Evolutionary conservation across 2,329 filamentous ascomycete species (phyloP).

Genomic region (Trematosphaeria pertusa): DNA sequence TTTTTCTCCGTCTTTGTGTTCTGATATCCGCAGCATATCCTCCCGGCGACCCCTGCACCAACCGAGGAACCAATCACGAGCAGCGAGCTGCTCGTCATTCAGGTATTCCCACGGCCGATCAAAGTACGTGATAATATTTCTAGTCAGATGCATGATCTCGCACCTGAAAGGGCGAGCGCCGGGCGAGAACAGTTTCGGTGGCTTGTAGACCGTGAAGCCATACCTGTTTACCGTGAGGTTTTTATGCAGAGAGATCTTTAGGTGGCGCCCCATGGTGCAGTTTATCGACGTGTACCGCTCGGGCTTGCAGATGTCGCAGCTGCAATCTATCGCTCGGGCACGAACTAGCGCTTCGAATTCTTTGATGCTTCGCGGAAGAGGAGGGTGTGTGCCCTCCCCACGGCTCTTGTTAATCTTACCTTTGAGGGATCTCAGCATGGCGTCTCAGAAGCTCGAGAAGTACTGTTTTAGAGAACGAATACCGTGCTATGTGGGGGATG

Average conservation of each 20-base stretch:
- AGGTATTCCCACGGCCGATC: not conserved
- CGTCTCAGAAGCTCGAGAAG: too few species aligned
- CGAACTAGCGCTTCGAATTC: constrained; percentile 1
- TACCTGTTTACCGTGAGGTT: constrained; percentile 2
- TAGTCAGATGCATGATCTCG: constrained; percentile 2
- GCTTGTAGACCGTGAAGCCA: constrained; percentile 3
- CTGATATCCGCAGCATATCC: not conserved
- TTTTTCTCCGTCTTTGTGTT: not conserved
- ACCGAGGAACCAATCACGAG: not conserved
- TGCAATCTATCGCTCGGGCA: not conserved
- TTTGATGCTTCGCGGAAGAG: not conserved
- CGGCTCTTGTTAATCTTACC: too few species aligned
- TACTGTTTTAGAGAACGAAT: too few species aligned
- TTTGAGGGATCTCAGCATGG: too few species aligned
- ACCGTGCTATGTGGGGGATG: too few species aligned
- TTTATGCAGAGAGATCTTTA: not conserved
- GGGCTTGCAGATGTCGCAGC: not conserved
- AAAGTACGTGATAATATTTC: constrained; percentile 5
- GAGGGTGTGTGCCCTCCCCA: too few species aligned
- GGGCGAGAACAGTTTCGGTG: constrained; percentile 1
- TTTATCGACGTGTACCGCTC: not conserved
- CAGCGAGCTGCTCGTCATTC: constrained; percentile 4
- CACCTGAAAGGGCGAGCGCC: not conserved
- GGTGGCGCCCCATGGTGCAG: not conserved
- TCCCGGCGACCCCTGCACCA: constrained; percentile 2